Percentiles rank a stretch among this genome's conserved stretches.
phyloP scores from a whole-genome alignment of 208 protist genomes.

The Acanthamoeba lenticulata region DNA sequence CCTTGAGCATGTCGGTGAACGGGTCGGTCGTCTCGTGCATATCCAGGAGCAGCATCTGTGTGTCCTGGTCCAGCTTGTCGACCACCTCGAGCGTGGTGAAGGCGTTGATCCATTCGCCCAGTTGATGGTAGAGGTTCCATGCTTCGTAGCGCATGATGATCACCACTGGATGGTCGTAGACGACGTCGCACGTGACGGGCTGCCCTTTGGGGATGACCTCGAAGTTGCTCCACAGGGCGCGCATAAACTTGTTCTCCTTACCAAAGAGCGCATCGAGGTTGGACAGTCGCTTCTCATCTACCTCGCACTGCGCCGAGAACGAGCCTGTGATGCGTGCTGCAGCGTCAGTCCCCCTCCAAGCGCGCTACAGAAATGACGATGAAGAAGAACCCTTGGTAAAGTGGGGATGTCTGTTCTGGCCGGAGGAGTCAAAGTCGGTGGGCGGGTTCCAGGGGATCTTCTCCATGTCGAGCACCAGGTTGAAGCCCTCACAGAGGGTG shows the following conservation, averaged over 20 bases:
- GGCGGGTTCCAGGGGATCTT: neutral
- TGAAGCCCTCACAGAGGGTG: neutral
- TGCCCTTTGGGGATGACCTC: neutral
- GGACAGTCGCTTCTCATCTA: neutral
- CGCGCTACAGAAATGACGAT: neutral
- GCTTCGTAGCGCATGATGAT: conserved; percentile 27
- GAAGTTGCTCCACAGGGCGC: neutral
- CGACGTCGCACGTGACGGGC: neutral
- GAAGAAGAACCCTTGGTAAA: neutral
- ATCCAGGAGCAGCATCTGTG: neutral
- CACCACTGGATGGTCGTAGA: neutral
- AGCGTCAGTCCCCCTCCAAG: neutral
- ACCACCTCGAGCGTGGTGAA: conserved; percentile 33
- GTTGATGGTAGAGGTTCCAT: conserved; percentile 27
- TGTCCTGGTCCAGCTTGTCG: neutral
- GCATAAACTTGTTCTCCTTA: neutral
- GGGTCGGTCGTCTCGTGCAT: neutral
- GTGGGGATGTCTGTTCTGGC: neutral
- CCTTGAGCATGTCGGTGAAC: neutral
- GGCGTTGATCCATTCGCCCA: conserved; percentile 34
- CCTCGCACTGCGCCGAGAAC: conserved; percentile 16
- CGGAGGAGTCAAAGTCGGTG: neutral
- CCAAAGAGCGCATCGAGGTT: neutral
- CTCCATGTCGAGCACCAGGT: neutral
- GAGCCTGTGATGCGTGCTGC: too few species aligned